Percentiles rank a stretch among this genome's conserved stretches.
phyloP scores from a whole-genome alignment of 345 rosid genomes.

The Eucalyptus fibrosa region DNA sequence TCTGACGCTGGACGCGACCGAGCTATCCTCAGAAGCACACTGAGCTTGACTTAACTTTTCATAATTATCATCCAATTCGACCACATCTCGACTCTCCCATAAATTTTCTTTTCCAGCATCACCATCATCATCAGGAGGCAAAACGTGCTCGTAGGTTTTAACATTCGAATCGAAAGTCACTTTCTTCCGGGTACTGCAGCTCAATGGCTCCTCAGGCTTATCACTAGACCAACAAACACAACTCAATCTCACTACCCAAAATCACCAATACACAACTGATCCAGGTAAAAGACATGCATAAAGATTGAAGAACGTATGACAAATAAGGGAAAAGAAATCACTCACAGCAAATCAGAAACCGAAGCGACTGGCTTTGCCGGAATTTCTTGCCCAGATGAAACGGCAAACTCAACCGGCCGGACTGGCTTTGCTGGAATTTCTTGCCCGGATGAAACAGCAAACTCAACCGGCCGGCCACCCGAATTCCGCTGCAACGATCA shows the following conservation, averaged over 20 bases:
- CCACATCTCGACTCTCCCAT: constrained; percentile 4
- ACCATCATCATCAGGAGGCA: constrained; percentile 28
- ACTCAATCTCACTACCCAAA: not conserved
- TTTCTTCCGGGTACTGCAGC: constrained; percentile 38
- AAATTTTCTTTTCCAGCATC: not conserved
- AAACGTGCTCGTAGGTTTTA: constrained; percentile 50
- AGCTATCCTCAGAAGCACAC: constrained; percentile 17
- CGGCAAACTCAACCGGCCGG: not conserved
- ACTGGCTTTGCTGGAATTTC: not conserved
- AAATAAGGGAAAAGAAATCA: not conserved
- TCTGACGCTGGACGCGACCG: constrained; percentile 29
- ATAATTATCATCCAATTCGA: not conserved
- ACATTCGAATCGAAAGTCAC: constrained; percentile 70
- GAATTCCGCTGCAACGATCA: not conserved
- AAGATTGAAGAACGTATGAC: not conserved
- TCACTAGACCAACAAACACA: constrained; percentile 6
- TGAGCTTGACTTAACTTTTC: not conserved
- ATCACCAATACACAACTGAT: not conserved
- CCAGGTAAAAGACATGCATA: not conserved
- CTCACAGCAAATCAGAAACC: not conserved
- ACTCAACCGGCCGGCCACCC: not conserved
- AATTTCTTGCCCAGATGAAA: not conserved
- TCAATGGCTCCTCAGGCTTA: constrained; percentile 29
- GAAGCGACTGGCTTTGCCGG: not conserved
- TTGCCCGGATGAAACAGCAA: not conserved